phyloP scores from a whole-genome alignment of 2,329 filamentous ascomycete genomes.

The Beauveria varroae region DNA sequence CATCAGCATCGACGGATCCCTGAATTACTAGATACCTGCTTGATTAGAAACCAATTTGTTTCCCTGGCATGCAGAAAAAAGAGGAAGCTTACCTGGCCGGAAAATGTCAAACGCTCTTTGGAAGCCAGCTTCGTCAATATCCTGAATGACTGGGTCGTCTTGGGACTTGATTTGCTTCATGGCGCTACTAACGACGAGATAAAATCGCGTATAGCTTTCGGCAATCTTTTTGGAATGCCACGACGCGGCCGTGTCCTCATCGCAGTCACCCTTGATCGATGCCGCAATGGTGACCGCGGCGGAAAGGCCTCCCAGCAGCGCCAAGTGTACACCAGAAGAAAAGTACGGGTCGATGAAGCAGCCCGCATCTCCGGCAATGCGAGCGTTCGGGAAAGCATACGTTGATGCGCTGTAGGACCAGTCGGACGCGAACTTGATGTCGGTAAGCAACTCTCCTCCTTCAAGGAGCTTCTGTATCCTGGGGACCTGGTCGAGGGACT shows the following conservation, averaged over 20 bases:
- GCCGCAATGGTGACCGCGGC: constrained; percentile 38
- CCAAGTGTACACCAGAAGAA: constrained; percentile 40
- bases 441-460: constrained; percentile 24
- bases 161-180: constrained; percentile 16
- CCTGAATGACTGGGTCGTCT: constrained; percentile 31
- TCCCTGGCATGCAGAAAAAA: too few species aligned
- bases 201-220: constrained; percentile 40
- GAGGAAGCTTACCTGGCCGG: constrained; percentile 31
- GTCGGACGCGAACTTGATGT: constrained; percentile 39
- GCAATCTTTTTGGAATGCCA: constrained; percentile 38
- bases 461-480: constrained; percentile 22
- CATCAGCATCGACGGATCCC: too few species aligned
- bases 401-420: constrained; percentile 38
- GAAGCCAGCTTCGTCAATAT: constrained; percentile 34
- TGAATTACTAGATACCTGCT: too few species aligned
- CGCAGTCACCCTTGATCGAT: constrained; percentile 27
- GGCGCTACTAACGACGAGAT: constrained; percentile 32
- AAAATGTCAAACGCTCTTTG: constrained; percentile 35
- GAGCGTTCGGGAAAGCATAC: constrained; percentile 31
- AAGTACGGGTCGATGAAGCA: constrained; percentile 43
- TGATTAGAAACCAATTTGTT: too few species aligned
- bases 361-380: constrained; percentile 39
- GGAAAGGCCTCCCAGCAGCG: constrained; percentile 34
- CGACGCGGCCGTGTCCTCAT: constrained; percentile 27
- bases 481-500: constrained; percentile 27